Conservation (phyloP, 2,329 filamentous ascomycete species). For the Penicillium frequentans region DNA sequence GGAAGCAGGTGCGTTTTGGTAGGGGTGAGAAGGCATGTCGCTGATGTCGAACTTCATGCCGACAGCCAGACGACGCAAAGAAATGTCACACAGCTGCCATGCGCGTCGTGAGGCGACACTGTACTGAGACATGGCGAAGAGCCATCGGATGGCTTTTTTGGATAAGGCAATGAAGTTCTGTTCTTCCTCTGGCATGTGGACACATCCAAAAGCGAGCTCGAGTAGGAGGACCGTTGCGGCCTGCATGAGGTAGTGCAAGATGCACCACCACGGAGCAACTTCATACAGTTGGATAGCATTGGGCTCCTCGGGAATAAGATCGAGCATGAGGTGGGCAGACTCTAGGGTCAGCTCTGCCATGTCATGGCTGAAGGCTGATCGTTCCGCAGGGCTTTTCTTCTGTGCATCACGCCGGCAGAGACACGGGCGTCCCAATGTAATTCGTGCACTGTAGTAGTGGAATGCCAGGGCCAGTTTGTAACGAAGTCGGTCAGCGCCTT, state of each 20-base stretch:
- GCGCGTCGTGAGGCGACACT: slow-evolving; percentile 42
- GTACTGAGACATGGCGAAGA: slow-evolving; percentile 41
- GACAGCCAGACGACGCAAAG: slow-evolving; percentile 33
- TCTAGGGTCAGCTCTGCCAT: slow-evolving; percentile 42
- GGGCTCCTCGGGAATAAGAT: slow-evolving; percentile 44
- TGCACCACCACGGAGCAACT: slow-evolving; percentile 46
- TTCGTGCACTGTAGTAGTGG: slow-evolving; percentile 45
- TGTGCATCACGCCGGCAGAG: slow-evolving; percentile 46
- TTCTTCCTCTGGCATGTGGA: slow-evolving; percentile 46
- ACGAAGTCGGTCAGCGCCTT: slow-evolving; percentile 34
- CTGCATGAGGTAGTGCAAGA: slow-evolving; percentile 48
- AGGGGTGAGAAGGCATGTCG: slow-evolving; percentile 32
- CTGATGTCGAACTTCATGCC: slow-evolving; percentile 38
- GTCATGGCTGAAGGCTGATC: slow-evolving; percentile 38
- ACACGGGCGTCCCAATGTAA: slow-evolving; percentile 47
- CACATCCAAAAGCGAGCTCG: slow-evolving; percentile 46
- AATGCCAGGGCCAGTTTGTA: slow-evolving; percentile 44
- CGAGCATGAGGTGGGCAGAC: slow-evolving; percentile 39
- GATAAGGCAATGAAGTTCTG: slow-evolving; percentile 33
- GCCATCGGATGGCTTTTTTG: slow-evolving; percentile 47
- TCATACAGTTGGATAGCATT: slow-evolving; percentile 42
- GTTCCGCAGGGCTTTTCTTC: slow-evolving; percentile 21
- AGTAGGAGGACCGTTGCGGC: slow-evolving; percentile 45
- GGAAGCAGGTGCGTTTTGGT: slow-evolving; percentile 12
- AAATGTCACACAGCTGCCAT: slow-evolving; percentile 43